Evolutionary conservation across 768 basidiomycete species (phyloP).

Genomic region (Termitomyces sp.): DNA sequence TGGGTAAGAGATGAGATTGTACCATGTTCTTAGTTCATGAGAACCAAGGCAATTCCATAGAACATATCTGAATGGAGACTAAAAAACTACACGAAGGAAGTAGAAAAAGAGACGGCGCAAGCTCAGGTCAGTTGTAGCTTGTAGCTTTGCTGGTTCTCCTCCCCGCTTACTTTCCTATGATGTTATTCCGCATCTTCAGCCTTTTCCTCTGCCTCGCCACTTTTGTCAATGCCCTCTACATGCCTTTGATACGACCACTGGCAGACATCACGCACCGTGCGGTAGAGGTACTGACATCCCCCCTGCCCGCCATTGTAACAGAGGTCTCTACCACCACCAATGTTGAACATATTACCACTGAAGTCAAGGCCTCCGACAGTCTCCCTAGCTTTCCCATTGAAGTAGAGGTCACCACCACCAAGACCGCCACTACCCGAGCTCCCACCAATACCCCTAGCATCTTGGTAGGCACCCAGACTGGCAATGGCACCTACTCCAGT

Average conservation of each 20-base stretch:
- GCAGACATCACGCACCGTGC: slow-evolving; percentile 38
- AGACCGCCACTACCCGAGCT: neutral
- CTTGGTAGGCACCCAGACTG: no score
- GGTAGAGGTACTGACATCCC: slow-evolving; percentile 8
- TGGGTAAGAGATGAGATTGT: neutral
- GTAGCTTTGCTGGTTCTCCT: neutral
- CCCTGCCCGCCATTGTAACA: neutral
- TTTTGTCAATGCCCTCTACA: slow-evolving; percentile 30
- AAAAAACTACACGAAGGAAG: neutral
- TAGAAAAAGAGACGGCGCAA: neutral
- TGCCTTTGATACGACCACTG: slow-evolving; percentile 38
- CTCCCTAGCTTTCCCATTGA: no score
- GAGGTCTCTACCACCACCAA: no score
- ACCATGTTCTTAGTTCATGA: neutral
- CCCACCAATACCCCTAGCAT: slow-evolving; percentile 26
- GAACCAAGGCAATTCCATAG: neutral
- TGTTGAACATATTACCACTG: no score
- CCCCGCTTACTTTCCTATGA: slow-evolving; percentile 2
- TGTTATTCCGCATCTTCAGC: slow-evolving; percentile 13
- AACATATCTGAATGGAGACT: neutral
- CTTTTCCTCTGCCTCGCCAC: slow-evolving; percentile 26
- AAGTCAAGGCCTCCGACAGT: no score
- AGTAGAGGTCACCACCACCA: neutral
- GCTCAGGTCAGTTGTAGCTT: neutral
- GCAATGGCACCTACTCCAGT: no score